Conservation (phyloP, 225 moss, liverwort and hornwort genomes). For the Rhytidiadelphus loreus region DNA sequence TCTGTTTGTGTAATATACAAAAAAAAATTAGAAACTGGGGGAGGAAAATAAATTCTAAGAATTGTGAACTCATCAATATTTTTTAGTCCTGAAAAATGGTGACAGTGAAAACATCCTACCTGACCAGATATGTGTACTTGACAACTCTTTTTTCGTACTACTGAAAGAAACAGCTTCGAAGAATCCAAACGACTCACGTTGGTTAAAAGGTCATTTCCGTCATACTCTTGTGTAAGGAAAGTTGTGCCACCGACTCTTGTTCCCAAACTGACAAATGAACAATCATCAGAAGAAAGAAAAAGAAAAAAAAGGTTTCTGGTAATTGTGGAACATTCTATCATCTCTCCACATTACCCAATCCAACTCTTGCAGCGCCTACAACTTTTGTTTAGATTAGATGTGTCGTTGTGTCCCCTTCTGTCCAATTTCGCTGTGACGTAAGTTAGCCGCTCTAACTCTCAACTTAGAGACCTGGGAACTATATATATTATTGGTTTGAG, state of each 20-base stretch:
- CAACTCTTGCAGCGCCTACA: not conserved
- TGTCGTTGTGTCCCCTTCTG: not conserved
- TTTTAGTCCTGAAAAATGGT: not conserved
- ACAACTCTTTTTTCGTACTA: not conserved
- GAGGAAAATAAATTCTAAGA: rapidly evolving
- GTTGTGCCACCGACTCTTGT: not conserved
- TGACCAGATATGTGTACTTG: not conserved
- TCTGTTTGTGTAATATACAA: not conserved
- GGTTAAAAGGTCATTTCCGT: not conserved
- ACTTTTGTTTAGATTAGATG: too few species aligned
- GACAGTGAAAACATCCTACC: not conserved
- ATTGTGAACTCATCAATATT: too few species aligned
- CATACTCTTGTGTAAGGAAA: not conserved
- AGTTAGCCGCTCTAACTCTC: not conserved
- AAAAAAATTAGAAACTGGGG: too few species aligned
- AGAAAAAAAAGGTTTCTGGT: not conserved
- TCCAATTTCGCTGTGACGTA: not conserved
- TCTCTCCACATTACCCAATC: not conserved
- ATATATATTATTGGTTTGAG: not conserved
- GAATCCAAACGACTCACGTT: not conserved
- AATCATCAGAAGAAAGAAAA: not conserved
- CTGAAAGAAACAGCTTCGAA: not conserved
- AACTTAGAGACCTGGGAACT: not conserved
- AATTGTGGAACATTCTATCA: not conserved
- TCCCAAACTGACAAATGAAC: not conserved